Evolutionary conservation across 495 filamentous ascomycete species (phyloP), one percentile per base, ranked within the genome.

Genomic region (Bacidia gigantensis): DNA sequence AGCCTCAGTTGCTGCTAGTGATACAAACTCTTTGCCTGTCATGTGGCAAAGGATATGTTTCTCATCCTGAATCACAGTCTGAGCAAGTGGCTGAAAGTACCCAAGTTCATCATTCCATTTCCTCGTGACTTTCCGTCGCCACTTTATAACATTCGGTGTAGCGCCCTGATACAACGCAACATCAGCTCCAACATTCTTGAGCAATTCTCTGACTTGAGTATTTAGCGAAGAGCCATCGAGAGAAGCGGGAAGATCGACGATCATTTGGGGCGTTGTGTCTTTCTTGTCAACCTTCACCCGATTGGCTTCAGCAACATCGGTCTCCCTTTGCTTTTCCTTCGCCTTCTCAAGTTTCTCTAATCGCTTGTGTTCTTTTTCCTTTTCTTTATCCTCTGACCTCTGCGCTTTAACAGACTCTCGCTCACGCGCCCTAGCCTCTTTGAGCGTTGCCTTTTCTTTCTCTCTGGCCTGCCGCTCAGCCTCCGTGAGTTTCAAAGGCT

Each of bases 281-380:
- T 87, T 92, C 67, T 84, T 88, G 65, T 86, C 80, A 0, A 77
- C 82, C 47, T 79, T 82, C 2, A 82, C 67, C 60, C 81, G 87
- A 65, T 94, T 92, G 42, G 81, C 84, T 44, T 82, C 81, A 11
- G 78, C 75, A 10, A 89, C 67, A 39, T 88, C 85, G 11, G 78
- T 76, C 12, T 78, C 82, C 11, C 69, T 68, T 49, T 82, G 75
- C 60, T 83, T 89, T 59, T 86, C 78, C 42, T 66, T 68, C 1
- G 72, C 76, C 58, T 76, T 80, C 49, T 82, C 73, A 58, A 77
- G 76, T 56, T 69, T 74, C 52, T 65, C 44, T 43, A 66, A 57
- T 18, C 65, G 67, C 51, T 74, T 81, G 67, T 58, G 69, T 63
- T 66, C 72, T 62, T 69, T 78, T 29, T 75, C 69, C 0, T 62